Evolutionary conservation across 495 filamentous ascomycete genomes (phyloP), one percentile per base, ranked within the genome.

Genomic region (Lepidopterella palustris): DNA sequence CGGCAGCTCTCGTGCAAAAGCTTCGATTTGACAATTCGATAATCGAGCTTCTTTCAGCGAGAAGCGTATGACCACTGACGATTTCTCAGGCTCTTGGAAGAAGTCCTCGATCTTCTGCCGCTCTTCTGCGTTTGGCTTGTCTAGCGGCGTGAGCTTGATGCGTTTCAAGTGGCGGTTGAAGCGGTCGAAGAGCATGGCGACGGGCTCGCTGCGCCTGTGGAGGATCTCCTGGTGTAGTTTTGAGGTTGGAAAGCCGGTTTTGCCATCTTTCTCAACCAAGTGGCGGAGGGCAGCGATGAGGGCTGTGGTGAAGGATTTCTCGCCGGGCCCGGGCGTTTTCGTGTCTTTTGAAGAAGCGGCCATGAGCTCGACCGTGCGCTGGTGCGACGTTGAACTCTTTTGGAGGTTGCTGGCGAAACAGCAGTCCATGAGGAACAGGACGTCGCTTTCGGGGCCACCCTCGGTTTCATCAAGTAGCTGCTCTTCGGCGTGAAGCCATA

Each of bases 361-460:
- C n/a, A 65, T 13, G 15, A 65, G 39, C 23, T 61, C 27, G 39
- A 61, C 61, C 11, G 50, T 54, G n/a, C 62, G 42, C 9, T 27
- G 20, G 23, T 61, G 50, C 13, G 57, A 32, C 15, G 10, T 29
- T 1, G 25, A 24, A 21, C 49, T 26, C 29, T 66, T 66, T 8
- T 58, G 23, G 27, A 60, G 58, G 39, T 58, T 63, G 39, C 65
- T 62, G 25, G 64, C 64, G 35, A 52, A 70, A 50, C 68, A 70
- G 45, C 65, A 63, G 35, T 70, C 68, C 0, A 70, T 47, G 42
- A 70, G 65, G 20, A 53, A 47, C 4, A 70, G 59, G 13, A 65
- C 62, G 54, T 70, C 68, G 9, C 55, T 57, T 18, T 59, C 56
- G 0, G 55, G 59, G 54, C 68, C 68, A 9, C 55, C 60, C 11